A percentile compares a stretch with the other conserved stretches of the same genome.
These are phyloP conservation scores for Tetratostichococcus sp. DNA, from an alignment of 139 green algal species.

Conservation along the genomic window DNA sequence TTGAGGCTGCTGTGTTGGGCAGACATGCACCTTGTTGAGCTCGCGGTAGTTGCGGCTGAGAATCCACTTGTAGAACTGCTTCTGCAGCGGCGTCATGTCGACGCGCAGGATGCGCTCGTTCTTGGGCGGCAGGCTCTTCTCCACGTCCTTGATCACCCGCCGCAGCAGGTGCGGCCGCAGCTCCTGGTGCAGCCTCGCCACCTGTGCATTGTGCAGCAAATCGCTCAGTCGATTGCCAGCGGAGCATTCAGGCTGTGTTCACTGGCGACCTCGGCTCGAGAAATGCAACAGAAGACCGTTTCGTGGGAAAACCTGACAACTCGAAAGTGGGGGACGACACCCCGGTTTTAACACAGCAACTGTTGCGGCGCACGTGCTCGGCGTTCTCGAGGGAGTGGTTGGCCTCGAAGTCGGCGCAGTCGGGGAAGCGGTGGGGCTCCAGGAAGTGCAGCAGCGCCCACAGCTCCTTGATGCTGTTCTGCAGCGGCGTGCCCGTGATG, in stretches of 20 bases:
- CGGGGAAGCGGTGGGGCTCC: slow-evolving; percentile 70
- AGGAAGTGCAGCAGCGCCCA: slow-evolving; percentile 92
- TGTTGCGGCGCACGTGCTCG: slow-evolving; percentile 12
- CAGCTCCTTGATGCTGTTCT: slow-evolving; percentile 73
- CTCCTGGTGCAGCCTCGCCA: slow-evolving; percentile 70
- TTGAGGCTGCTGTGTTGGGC: no score
- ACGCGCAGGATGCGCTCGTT: slow-evolving; percentile 87
- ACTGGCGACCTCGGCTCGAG: no score
- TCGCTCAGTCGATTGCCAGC: no score
- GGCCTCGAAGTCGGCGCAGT: slow-evolving; percentile 63
- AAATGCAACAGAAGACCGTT: no score
- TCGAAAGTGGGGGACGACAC: no score
- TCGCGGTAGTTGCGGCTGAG: slow-evolving; percentile 89
- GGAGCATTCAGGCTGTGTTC: no score
- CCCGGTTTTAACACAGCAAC: not conserved
- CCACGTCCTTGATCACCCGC: slow-evolving; percentile 92
- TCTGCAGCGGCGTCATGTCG: slow-evolving; percentile 89
- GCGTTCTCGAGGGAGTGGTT: slow-evolving; percentile 55
- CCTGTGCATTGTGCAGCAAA: slow-evolving; percentile 24
- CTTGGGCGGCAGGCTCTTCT: slow-evolving; percentile 85
- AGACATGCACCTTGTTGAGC: slow-evolving; percentile 81
- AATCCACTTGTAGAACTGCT: slow-evolving; percentile 96
- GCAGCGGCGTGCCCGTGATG: slow-evolving; percentile 54
- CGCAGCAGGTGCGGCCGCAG: slow-evolving; percentile 84
- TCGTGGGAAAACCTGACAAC: no score